Evolutionary conservation across 2,329 filamentous ascomycete genomes (phyloP), one percentile per base, ranked within the genome.

Genomic region (Fusarium oxysporum): DNA sequence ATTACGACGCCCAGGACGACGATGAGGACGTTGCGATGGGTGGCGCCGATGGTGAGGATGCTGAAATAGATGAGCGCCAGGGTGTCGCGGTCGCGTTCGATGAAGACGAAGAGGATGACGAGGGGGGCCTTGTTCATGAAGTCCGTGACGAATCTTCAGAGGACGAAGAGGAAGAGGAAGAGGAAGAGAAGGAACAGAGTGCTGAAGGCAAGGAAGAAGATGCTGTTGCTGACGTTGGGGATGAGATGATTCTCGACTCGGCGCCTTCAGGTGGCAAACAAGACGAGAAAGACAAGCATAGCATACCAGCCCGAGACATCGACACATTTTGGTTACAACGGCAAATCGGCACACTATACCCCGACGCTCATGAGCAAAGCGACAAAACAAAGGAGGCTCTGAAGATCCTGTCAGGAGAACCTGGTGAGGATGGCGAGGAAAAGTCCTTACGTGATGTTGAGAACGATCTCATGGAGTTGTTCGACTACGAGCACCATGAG

Each of bases 11-110:
- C 43, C 95, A 98, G 80, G 96, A 98, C 73, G 96, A 98, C 37
- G 95, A 98, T 71, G 96, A 97, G 74, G 92, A 95, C 65, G 93
- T 94, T 86, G 92, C 90, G 35, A 91, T 92, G 77, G 92, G 89
- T 65, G 88, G 90, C 33, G 88, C 86, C 28, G 89, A 86, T 23
- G 93, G 89, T 62, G 86, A 85, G 7, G 90, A 90, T 70, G 92
- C 89, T 35, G 95, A 98, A 80, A 90, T 98, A 55, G 96, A 98
- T 78, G 95, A 98, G 77, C 92, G 94, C 55, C 95, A 99, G 82
- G 96, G 96, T 86, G 96, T 99, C 50, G 96, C 97, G 40, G 96
- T 99, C 50, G 95, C 97, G 44, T 99, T 99, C 80, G 96, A 97
- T 72, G 94, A 97, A 69, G 93, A 95, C 68, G 93, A 95, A 28